These are phyloP conservation scores for Melocanna baccifera DNA, from an alignment of 176 grass and related monocot species.

Conservation along the genomic window DNA sequence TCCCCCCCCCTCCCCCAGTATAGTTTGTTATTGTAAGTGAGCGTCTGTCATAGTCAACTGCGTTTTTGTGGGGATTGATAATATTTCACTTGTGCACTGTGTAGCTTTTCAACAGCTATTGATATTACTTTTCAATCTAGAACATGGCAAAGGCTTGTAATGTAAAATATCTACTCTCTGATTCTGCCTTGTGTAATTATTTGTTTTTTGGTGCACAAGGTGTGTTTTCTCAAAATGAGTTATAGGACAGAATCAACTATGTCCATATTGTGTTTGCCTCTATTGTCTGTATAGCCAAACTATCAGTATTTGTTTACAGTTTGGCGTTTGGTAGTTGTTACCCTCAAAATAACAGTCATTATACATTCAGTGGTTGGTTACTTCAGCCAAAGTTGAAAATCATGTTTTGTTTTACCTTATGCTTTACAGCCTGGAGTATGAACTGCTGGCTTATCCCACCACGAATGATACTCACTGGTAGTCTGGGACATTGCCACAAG, in stretches of 20 bases:
- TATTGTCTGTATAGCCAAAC: background rate
- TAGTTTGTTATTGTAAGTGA: background rate
- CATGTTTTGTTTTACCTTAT: slow-evolving; percentile 15
- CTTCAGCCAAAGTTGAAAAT: background rate
- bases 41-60: background rate
- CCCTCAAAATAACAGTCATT: background rate
- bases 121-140: background rate
- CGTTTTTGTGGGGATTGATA: background rate
- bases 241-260: slow-evolving; percentile 1
- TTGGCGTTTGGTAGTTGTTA: slow-evolving; percentile 26
- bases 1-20: background rate
- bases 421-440: background rate
- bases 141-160: background rate
- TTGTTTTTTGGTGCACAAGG: background rate
- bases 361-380: background rate
- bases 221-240: background rate
- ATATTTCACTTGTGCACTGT: background rate
- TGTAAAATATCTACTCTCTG: background rate
- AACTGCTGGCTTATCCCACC: background rate
- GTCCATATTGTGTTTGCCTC: background rate
- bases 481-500: background rate
- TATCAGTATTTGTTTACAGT: slow-evolving; percentile 3
- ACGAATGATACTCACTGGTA: background rate
- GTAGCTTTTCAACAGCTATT: background rate
- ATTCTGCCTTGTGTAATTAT: background rate